These are phyloP conservation scores for Neopestalotiopsis clavispora DNA, from an alignment of 2,329 filamentous ascomycete species.

Conservation along the genomic window DNA sequence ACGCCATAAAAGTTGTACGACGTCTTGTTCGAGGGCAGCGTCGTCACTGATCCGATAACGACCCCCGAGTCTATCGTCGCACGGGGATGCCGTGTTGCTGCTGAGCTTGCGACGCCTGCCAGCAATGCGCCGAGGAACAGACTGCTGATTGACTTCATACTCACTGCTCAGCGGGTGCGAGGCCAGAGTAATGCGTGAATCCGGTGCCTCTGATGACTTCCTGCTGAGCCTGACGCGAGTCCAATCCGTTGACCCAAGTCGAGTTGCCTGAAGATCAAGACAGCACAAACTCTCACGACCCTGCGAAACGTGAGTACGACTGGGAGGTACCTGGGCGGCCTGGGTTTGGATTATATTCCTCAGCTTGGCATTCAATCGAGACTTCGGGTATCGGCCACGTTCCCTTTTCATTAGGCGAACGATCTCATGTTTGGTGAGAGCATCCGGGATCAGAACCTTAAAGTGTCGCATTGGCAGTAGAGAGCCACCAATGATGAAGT, in stretches of 20 bases:
- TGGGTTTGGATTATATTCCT: neutral
- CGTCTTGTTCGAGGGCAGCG: neutral
- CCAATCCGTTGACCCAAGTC: too few relatives aligned
- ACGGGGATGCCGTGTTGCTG: neutral
- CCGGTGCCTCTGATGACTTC: too few relatives aligned
- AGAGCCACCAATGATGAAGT: neutral
- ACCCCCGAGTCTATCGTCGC: constrained; percentile 12
- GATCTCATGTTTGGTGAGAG: neutral
- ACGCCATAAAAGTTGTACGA: constrained; percentile 8
- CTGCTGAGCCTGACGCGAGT: too few relatives aligned
- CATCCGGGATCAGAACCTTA: neutral
- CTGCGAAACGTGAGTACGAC: too few relatives aligned
- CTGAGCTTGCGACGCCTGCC: neutral
- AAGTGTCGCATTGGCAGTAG: neutral
- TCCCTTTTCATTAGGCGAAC: neutral
- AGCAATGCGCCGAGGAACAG: neutral
- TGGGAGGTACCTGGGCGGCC: too few relatives aligned
- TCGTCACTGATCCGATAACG: neutral
- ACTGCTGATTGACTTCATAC: neutral
- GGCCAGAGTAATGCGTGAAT: too few relatives aligned
- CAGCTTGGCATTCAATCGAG: neutral
- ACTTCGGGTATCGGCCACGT: neutral
- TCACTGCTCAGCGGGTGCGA: neutral
- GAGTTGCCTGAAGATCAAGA: too few relatives aligned
- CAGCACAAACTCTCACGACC: too few relatives aligned